A percentile compares a stretch with the other conserved stretches of the same genome.
These are phyloP conservation scores for Malus domestica DNA, from an alignment of 306 rosid genomes.

Conservation along the genomic window ASM211411v1 NC_041792.1:3265001-3265500, in stretches of 20 bases:
- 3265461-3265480: background rate
- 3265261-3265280: background rate
- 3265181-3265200: conserved; percentile 85
- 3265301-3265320: background rate
- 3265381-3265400: background rate
- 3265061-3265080: background rate
- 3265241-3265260: background rate
- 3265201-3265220: conserved; percentile 91
- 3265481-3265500: background rate
- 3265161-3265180: conserved; percentile 99
- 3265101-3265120: conserved; percentile 96
- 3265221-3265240: conserved; percentile 59
- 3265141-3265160: conserved; percentile 83
- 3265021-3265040: background rate
- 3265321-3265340: background rate
- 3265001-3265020: background rate
- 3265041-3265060: background rate
- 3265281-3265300: background rate
- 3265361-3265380: background rate
- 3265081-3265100: conserved; percentile 56
- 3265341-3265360: background rate
- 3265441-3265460: background rate
- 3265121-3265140: conserved; percentile 93
- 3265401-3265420: background rate
- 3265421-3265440: background rate